phyloP scores from a whole-genome alignment of 1,284 basidiomycete genomes.

The Phellinidium pouzarii region DNA sequence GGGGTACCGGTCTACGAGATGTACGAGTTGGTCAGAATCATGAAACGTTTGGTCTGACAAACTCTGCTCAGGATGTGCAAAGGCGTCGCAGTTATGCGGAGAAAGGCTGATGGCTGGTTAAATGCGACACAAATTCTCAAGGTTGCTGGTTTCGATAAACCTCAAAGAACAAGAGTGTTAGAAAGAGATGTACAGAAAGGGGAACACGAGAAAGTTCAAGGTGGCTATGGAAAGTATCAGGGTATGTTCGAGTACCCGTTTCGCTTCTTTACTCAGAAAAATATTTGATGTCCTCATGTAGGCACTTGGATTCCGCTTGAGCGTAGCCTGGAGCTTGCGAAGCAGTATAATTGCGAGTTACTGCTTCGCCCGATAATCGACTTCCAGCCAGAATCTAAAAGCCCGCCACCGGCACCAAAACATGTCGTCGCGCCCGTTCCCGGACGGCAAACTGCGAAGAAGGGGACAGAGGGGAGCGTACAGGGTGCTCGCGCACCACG shows the following conservation, averaged over 20 bases:
- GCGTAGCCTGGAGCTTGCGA: conserved; percentile 79
- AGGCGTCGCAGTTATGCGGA: conserved; percentile 94
- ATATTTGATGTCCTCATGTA: conserved; percentile 28
- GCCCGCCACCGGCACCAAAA: conserved; percentile 94
- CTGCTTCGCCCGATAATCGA: conserved; percentile 93
- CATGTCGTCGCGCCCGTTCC: conserved; percentile 73
- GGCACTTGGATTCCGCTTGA: conserved; percentile 99
- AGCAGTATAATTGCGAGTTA: conserved; percentile 89
- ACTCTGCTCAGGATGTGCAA: conserved; percentile 76
- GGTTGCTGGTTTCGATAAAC: conserved; percentile 99
- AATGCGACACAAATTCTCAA: conserved; percentile 99
- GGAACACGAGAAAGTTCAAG: conserved; percentile 98
- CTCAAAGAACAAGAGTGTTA: conserved; percentile 93
- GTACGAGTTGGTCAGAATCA: conserved; percentile 37
- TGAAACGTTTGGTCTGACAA: conserved; percentile 24
- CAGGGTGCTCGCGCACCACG: conserved; percentile 46
- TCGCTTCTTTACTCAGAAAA: background rate
- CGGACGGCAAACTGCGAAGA: conserved; percentile 46
- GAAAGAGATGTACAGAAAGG: conserved; percentile 99
- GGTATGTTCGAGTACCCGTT: conserved; percentile 41
- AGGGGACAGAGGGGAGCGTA: conserved; percentile 31
- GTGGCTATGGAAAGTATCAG: conserved; percentile 99
- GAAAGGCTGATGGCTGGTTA: conserved; percentile 92
- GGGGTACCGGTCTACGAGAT: conserved; percentile 85
- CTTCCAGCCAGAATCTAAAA: conserved; percentile 86